Percentiles rank a stretch among this genome's conserved stretches.
Evolutionary conservation across 2,329 filamentous ascomycete species (phyloP).

Genomic region (Pseudogymnoascus sp.): DNA sequence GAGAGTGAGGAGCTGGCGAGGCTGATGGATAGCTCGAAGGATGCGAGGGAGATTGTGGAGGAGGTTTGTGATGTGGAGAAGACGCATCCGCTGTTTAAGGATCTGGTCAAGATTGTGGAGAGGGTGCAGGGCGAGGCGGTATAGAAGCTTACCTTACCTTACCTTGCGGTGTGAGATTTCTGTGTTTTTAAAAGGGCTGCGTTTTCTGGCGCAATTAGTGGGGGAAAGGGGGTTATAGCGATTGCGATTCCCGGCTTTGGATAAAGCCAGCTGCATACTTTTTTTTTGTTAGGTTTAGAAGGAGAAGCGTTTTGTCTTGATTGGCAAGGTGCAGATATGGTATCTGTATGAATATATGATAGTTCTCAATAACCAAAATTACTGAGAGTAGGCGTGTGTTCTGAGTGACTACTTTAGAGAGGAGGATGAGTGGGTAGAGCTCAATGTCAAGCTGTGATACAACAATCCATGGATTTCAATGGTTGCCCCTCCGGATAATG

Average conservation of each 20-base stretch:
- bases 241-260: not conserved
- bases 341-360: conserved; percentile 2
- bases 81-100: conserved; percentile 67
- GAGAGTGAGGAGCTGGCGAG: conserved; percentile 80
- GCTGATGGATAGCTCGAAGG: conserved; percentile 56
- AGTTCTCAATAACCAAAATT: not conserved
- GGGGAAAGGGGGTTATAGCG: not conserved
- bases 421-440: not conserved
- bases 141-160: not conserved
- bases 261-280: not conserved
- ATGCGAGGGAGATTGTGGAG: conserved; percentile 66
- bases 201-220: not conserved
- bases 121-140: conserved; percentile 58
- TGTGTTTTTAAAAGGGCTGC: not conserved
- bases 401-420: not conserved
- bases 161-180: not conserved
- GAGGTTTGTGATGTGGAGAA: conserved; percentile 76
- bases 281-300: not conserved
- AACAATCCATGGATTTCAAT: too few relatives aligned
- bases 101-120: conserved; percentile 69
- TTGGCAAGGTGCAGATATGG: not conserved
- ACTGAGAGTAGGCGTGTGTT: not conserved
- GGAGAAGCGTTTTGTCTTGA: not conserved
- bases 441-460: not conserved
- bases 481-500: not conserved